Evolutionary conservation across 1,284 basidiomycete genomes (phyloP).

Genomic region (Moesziomyces sp.): DNA sequence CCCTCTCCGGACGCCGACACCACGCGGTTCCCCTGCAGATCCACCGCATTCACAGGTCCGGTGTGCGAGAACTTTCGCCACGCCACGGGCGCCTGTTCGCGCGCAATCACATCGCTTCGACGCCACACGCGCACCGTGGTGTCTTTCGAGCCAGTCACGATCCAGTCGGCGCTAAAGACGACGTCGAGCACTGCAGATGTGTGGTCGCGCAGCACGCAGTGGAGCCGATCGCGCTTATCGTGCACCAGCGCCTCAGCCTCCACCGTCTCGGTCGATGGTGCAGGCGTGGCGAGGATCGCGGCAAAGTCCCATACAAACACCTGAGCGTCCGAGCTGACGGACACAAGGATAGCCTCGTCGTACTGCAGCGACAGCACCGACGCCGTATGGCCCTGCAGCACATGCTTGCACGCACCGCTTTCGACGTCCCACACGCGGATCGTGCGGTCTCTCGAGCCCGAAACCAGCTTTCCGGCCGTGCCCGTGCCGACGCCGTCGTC

Average conservation of each 20-base stretch:
- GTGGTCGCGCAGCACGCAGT: slow-evolving; percentile 41
- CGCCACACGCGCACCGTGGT: slow-evolving; percentile 55
- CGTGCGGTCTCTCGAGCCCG: slow-evolving; percentile 52
- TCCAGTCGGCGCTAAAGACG: slow-evolving; percentile 46
- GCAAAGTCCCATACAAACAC: slow-evolving; percentile 58
- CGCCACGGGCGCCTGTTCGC: neutral
- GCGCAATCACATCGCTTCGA: slow-evolving; percentile 13
- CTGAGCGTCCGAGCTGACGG: slow-evolving; percentile 51
- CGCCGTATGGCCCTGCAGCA: slow-evolving; percentile 49
- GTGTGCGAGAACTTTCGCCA: slow-evolving; percentile 33
- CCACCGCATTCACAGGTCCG: slow-evolving; percentile 48
- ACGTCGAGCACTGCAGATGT: slow-evolving; percentile 47
- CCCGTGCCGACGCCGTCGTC: slow-evolving; percentile 50
- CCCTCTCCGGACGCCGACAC: slow-evolving; percentile 57
- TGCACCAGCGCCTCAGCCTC: slow-evolving; percentile 19
- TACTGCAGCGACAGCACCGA: slow-evolving; percentile 57
- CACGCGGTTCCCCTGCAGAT: slow-evolving; percentile 31
- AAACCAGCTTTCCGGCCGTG: slow-evolving; percentile 42
- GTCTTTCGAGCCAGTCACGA: slow-evolving; percentile 55
- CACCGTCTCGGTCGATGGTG: neutral
- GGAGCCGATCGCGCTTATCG: slow-evolving; percentile 12
- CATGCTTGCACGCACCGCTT: slow-evolving; percentile 39
- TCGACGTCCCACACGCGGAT: slow-evolving; percentile 58
- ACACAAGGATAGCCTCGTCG: slow-evolving; percentile 53
- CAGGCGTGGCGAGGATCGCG: slow-evolving; percentile 12